A percentile compares a stretch with the other conserved stretches of the same genome.
Evolutionary conservation across 1,139 yeast species (phyloP).

Genomic region (Pneumocystis sp.): DNA sequence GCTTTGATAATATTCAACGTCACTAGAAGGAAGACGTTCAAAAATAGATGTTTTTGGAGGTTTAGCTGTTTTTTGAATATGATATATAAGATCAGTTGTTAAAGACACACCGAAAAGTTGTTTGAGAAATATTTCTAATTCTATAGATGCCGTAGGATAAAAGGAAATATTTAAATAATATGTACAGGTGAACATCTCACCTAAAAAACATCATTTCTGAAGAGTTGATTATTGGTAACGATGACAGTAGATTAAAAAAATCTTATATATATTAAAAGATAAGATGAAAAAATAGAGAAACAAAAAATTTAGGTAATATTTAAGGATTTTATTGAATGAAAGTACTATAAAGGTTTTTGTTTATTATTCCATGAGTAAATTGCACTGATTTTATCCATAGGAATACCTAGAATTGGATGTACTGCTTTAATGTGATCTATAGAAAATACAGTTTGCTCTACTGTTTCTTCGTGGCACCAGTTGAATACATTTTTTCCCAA

Average conservation of each 20-base stretch:
- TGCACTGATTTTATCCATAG: constrained; percentile 27
- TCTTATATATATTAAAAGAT: no score
- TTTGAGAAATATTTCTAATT: not conserved
- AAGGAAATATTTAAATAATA: not conserved
- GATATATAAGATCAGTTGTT: not conserved
- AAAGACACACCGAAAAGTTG: not conserved
- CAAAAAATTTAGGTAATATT: not conserved
- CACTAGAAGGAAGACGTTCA: not conserved
- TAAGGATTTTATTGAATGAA: not conserved
- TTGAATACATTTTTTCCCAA: constrained; percentile 18
- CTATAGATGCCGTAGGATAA: not conserved
- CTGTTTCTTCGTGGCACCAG: constrained; percentile 18
- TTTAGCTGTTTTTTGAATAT: not conserved
- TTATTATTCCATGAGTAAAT: constrained; percentile 16
- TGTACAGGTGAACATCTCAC: not conserved
- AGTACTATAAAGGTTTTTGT: not conserved
- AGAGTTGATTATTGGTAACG: not conserved
- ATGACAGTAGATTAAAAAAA: not conserved
- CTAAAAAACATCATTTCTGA: not conserved
- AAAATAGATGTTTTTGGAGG: not conserved
- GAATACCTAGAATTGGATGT: constrained; percentile 56
- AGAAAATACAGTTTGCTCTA: constrained; percentile 7
- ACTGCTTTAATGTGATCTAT: constrained; percentile 26
- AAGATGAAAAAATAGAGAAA: not conserved
- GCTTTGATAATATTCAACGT: not conserved